These are phyloP conservation scores for Epichloe elymi DNA, from an alignment of 2,329 filamentous ascomycete species.

Conservation along the genomic window DNA sequence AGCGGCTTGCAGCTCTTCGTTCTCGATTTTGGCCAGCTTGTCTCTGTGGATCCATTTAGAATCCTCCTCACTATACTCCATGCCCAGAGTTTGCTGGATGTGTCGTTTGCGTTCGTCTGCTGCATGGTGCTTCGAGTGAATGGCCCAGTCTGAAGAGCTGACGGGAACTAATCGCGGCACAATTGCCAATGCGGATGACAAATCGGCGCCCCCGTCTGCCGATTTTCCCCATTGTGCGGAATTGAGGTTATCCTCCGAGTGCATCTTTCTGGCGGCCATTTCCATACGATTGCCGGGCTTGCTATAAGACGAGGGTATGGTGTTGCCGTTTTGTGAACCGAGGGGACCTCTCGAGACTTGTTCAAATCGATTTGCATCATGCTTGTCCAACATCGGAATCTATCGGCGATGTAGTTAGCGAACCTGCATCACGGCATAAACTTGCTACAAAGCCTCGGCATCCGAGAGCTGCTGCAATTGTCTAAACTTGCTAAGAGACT, in stretches of 20 bases:
- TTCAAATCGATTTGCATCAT: slow-evolving; percentile 3
- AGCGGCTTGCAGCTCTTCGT: slow-evolving; percentile 63
- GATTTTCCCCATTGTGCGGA: slow-evolving; percentile 12
- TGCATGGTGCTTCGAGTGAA: slow-evolving; percentile 10
- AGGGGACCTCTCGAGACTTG: slow-evolving; percentile 10
- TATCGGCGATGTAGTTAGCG: slow-evolving; percentile 2
- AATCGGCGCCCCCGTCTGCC: slow-evolving; percentile 10
- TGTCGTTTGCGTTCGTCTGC: slow-evolving; percentile 15
- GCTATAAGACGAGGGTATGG: slow-evolving; percentile 10
- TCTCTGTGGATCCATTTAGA: slow-evolving; percentile 80
- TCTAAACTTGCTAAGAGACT: neutral
- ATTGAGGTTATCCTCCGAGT: slow-evolving; percentile 22
- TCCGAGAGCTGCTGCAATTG: neutral
- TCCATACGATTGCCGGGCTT: slow-evolving; percentile 12
- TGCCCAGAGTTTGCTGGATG: slow-evolving; percentile 14
- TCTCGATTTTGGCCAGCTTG: slow-evolving; percentile 73
- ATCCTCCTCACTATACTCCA: slow-evolving; percentile 35
- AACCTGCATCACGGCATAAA: neutral
- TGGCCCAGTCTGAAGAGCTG: slow-evolving; percentile 7
- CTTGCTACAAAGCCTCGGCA: neutral
- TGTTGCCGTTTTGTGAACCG: slow-evolving; percentile 14
- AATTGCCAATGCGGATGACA: slow-evolving; percentile 12
- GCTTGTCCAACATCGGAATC: slow-evolving; percentile 6
- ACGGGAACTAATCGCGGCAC: slow-evolving; percentile 13
- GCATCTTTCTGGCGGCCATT: slow-evolving; percentile 20